Percentiles rank a stretch among this genome's conserved stretches.
Evolutionary conservation across 1,284 basidiomycete species (phyloP).

Genomic region (Ustilago lituana): DNA sequence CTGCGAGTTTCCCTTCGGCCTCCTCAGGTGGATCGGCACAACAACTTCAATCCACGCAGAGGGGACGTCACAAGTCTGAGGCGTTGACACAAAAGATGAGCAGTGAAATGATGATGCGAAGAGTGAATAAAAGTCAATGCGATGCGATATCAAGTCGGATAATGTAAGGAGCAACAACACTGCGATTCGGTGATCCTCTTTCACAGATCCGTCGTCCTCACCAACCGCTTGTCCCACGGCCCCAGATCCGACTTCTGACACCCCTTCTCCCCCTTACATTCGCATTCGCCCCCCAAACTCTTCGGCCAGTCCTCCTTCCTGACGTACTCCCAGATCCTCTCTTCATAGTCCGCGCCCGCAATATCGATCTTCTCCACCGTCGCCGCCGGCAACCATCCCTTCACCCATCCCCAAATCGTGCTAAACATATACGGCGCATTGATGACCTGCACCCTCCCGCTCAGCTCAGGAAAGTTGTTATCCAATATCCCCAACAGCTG

Average conservation of each 20-base stretch:
- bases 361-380: slow-evolving; percentile 66
- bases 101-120: too few relatives aligned
- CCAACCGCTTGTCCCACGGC: slow-evolving; percentile 53
- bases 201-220: slow-evolving; percentile 25
- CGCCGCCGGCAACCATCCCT: slow-evolving; percentile 60
- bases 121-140: too few relatives aligned
- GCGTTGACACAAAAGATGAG: too few relatives aligned
- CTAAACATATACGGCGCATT: slow-evolving; percentile 63
- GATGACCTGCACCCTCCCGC: slow-evolving; percentile 65
- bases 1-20: too few relatives aligned
- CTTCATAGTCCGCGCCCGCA: slow-evolving; percentile 50
- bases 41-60: too few relatives aligned
- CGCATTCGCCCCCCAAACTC: slow-evolving; percentile 58
- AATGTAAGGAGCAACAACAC: not conserved
- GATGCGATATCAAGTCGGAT: too few relatives aligned
- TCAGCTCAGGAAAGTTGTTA: slow-evolving; percentile 64
- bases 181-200: slow-evolving; percentile 4
- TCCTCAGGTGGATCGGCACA: too few relatives aligned
- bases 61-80: too few relatives aligned
- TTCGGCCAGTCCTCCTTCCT: slow-evolving; percentile 55
- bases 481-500: slow-evolving; percentile 57
- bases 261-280: slow-evolving; percentile 32
- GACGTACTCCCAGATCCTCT: slow-evolving; percentile 51
- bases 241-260: slow-evolving; percentile 54
- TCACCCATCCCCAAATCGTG: slow-evolving; percentile 62